Evolutionary conservation across 768 basidiomycete species (phyloP).

Genomic region (Rhizopogon roseolus): DNA sequence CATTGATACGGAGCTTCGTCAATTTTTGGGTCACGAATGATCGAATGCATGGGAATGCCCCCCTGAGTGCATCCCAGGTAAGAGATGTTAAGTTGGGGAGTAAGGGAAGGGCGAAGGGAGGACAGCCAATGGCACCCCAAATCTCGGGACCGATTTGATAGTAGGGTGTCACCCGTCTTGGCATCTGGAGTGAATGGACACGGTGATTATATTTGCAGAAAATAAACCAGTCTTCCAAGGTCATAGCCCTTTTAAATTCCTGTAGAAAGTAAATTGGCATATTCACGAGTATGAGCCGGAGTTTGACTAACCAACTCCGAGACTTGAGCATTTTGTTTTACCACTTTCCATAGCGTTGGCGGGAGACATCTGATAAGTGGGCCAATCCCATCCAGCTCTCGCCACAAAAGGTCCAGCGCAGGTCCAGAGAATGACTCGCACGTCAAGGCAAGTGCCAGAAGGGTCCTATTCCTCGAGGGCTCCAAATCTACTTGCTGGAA

Average conservation of each 20-base stretch:
- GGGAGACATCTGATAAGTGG: constrained; percentile 6
- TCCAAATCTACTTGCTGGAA: neutral
- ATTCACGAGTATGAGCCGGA: too few species aligned
- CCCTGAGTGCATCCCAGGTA: neutral
- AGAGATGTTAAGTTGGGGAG: neutral
- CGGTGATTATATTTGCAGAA: too few species aligned
- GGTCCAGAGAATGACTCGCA: constrained; percentile 7
- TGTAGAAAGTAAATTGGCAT: too few species aligned
- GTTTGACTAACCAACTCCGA: neutral
- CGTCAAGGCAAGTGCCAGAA: constrained; percentile 6
- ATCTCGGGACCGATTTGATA: neutral
- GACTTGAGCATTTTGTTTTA: neutral
- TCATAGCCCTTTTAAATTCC: too few species aligned
- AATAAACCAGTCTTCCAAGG: too few species aligned
- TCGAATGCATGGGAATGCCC: neutral
- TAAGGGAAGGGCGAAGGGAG: neutral
- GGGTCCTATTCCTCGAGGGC: neutral
- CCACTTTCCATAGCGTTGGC: neutral
- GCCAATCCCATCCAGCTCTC: neutral
- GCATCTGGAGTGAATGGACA: neutral
- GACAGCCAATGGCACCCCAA: neutral
- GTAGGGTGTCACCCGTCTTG: neutral
- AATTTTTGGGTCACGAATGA: neutral
- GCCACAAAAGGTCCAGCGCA: constrained; percentile 3
- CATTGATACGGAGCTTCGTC: neutral